Base-by-base conservation (phyloP, 1,284 basidiomycete species). In the Leccinum holopus region DNA sequence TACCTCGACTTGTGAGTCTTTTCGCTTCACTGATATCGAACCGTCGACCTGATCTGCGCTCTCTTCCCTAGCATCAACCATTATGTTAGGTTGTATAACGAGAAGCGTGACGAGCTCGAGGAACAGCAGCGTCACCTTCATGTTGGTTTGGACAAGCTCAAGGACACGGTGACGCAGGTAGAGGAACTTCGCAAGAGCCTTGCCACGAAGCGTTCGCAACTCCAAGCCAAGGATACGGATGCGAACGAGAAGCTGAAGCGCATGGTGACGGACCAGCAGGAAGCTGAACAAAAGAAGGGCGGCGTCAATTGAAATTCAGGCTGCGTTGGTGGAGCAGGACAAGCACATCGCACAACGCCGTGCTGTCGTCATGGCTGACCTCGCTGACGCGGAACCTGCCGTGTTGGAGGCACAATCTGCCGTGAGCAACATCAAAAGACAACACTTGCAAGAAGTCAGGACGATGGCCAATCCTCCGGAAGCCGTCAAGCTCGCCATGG, bases 61-160 rank as follows among this genome's bases (percentile, higher is more conserved):
- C 57, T 64, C 59, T 49, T 64, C 59, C 14, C 49, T 61, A 96
- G 94, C 73, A 97, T 99, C 78, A 94, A 97, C 68, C 96, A 99
- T 70, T 99, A 98, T 71, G 96, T 98, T 41, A 86, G 90, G n/a
- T 84, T 99, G 35, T 95, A 96, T 71, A 94, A 90, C 62, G 96
- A 99, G 78, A 99, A 99, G 78, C 91, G 95, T n/a, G 96, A 98
- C 68, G 95, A 97, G 72, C 84, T 99, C 30, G 97, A 99, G 76
- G 97, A 99, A 74, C 96, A 99, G 76, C 98, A 99, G 73, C 91
- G 97, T 39, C 98, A 99, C 80, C 84, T 99, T 63, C 97, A 99
- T 72, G 95, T 99, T 65, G 97, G 97, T 68, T 87, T 99, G 55
- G 97, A 99, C 78, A 99, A 99, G 77, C 87, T 99, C 25, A 90